Base-by-base conservation (phyloP, 306 rosid species). In the Castanopsis chinensis region DNA sequence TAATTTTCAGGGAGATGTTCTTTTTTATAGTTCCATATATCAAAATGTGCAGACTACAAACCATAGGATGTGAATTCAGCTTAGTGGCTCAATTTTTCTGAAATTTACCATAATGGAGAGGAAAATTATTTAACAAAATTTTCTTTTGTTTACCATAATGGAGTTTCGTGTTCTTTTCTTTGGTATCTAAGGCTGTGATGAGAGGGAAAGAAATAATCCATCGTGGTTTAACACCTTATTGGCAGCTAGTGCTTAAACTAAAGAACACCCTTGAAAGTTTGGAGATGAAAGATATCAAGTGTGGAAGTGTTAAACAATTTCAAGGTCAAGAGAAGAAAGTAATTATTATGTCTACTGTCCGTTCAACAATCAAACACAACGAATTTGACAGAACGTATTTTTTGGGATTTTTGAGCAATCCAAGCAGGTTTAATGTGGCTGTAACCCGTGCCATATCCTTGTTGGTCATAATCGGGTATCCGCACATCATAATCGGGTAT, bases 181-280 rank as follows among this genome's bases (percentile, higher is more conserved):
- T 79, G 99, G 99, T 67, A 92, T 95, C 86, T 97, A 95, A 89
- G 99, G 99, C 49, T 91, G 95, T 21, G 99, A 95, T 82, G 99
- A 95, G 88, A 89, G 99, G 78, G 98, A 92, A 85, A 98, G 98
- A 69, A 90, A 84, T 75, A 95, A 95, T 77, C 99, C 99, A 15
- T 95, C 99, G n/a, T 92, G 98, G 99, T 95, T 95, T 83, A 95
- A 86, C 99, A 4, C 99, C 99, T 35, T 95, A 95, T 33, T n/a
- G n/a, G n/a, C n/a, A n/a, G n/a, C n/a, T n/a, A n/a, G n/a, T n/a
- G n/a, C n/a, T n/a, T n/a, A n/a, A n/a, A n/a, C n/a, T n/a, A 41
- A 92, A 84, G 85, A 88, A 69, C 72, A 86, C 94, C 19, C 86
- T 91, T 70, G 99, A 94, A 75, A 82, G 56, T 76, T 69, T 87